Percentiles rank a stretch among this genome's conserved stretches.
Evolutionary conservation across 2,329 filamentous ascomycete species (phyloP).

Genomic region (Bipolaris oryzae): DNA sequence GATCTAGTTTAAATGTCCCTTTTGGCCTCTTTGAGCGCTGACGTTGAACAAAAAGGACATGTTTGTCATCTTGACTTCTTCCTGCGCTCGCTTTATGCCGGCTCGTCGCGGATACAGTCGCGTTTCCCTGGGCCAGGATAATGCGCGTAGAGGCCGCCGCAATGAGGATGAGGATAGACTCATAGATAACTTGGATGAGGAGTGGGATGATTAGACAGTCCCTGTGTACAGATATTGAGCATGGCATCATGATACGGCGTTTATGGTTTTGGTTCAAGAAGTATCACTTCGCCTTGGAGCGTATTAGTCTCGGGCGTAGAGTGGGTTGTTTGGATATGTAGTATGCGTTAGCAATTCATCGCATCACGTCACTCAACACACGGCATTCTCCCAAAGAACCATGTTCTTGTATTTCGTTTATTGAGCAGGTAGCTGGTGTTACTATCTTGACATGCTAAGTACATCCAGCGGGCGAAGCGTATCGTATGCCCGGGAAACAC

Average conservation of each 20-base stretch:
- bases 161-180: conserved; percentile 88
- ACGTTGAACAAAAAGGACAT: conserved; percentile 55
- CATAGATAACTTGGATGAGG: conserved; percentile 95
- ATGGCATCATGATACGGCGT: conserved; percentile 10
- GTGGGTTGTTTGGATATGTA: background rate
- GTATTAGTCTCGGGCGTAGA: background rate
- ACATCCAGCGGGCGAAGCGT: background rate
- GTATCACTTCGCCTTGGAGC: conserved; percentile 8
- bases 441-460: background rate
- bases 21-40: conserved; percentile 14
- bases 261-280: conserved; percentile 7
- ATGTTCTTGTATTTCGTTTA: background rate
- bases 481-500: background rate
- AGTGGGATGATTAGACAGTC: conserved; percentile 77
- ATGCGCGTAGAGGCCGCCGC: conserved; percentile 50
- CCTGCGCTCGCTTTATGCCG: conserved; percentile 70
- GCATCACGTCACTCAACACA: background rate
- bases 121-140: conserved; percentile 59
- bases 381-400: background rate
- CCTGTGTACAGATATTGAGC: background rate
- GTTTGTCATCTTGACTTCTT: conserved; percentile 71
- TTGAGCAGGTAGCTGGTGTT: background rate
- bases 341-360: background rate
- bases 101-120: conserved; percentile 70
- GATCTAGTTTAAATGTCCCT: background rate